Conservation (phyloP, 116 monocot genomes). For the Papilionanthe hybrid region DNA sequence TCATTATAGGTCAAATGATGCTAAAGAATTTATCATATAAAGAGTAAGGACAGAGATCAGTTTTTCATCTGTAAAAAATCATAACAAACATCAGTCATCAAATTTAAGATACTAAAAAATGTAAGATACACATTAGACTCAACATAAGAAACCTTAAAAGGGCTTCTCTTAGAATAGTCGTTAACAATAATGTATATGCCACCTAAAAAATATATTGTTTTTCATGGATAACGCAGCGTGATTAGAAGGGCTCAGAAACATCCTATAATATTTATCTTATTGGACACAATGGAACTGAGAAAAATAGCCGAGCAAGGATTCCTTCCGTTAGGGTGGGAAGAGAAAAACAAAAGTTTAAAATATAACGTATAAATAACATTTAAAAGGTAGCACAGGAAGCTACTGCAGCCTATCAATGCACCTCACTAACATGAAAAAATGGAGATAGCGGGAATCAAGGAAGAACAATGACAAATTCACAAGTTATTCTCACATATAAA, state of each 20-base stretch:
- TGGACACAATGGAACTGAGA: not conserved
- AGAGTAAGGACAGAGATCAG: not conserved
- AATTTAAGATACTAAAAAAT: too few relatives aligned
- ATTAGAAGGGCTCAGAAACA: too few relatives aligned
- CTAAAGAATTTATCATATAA: not conserved
- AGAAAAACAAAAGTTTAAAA: not conserved
- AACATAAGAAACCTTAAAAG: too few relatives aligned
- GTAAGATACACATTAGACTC: too few relatives aligned
- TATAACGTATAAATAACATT: not conserved
- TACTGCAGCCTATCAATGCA: not conserved
- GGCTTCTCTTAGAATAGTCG: too few relatives aligned
- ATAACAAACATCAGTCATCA: too few relatives aligned
- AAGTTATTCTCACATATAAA: not conserved
- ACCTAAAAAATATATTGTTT: too few relatives aligned
- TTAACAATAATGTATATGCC: too few relatives aligned
- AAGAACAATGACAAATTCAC: not conserved
- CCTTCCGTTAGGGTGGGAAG: not conserved
- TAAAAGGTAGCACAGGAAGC: not conserved
- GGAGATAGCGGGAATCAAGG: not conserved
- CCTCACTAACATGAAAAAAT: not conserved
- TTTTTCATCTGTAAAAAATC: too few relatives aligned
- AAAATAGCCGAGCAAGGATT: not conserved
- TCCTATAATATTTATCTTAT: not conserved
- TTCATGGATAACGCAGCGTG: too few relatives aligned
- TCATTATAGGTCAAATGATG: not conserved